Conservation (phyloP, 768 basidiomycete species). For the Tricholoma bakamatsutake region DNA sequence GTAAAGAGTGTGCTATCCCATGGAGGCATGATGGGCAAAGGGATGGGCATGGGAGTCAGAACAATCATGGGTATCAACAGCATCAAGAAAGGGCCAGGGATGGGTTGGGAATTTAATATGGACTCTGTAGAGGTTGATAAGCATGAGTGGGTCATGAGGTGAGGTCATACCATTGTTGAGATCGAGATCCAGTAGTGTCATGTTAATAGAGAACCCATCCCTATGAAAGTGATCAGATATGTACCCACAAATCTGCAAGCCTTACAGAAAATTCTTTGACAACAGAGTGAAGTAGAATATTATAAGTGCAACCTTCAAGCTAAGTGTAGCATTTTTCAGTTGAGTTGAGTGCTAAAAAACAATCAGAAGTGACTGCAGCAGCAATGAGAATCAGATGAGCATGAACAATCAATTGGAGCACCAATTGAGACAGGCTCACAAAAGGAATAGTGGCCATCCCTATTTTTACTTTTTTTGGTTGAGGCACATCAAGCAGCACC, state of each 20-base stretch:
- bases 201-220: not conserved
- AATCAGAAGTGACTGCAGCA: not conserved
- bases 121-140: not conserved
- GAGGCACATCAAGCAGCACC: not conserved
- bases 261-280: not conserved
- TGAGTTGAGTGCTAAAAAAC: not conserved
- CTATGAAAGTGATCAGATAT: not conserved
- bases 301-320: not conserved
- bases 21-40: not conserved
- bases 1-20: not conserved
- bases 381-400: not conserved
- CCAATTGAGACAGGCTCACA: not conserved
- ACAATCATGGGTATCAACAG: not conserved
- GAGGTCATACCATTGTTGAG: not conserved
- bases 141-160: not conserved
- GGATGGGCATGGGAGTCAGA: not conserved
- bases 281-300: not conserved
- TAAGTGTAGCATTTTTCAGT: not conserved
- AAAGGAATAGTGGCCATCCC: not conserved
- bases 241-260: not conserved
- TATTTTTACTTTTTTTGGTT: not conserved
- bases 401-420: not conserved
- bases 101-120: not conserved
- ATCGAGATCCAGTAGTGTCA: not conserved
- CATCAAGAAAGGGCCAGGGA: not conserved